phyloP scores from a whole-genome alignment of 257 asterid genomes.

The Solanum dulcamara region DNA sequence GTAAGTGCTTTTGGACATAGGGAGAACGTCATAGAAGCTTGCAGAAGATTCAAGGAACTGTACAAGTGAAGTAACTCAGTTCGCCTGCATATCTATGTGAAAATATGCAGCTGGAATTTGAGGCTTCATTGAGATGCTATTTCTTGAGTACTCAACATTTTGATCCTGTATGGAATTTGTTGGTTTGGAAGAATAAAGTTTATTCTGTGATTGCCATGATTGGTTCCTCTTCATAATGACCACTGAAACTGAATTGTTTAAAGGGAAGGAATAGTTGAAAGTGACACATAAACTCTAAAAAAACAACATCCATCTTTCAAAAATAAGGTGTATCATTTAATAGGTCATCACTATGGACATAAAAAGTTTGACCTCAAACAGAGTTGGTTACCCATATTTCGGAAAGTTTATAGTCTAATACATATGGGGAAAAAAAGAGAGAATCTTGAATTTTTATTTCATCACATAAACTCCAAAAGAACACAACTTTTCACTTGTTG shows the following conservation, averaged over 20 bases:
- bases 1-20: slow-evolving; percentile 92
- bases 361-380: too few relatives aligned
- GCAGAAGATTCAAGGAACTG: slow-evolving; percentile 87
- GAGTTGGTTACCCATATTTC: too few relatives aligned
- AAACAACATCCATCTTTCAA: too few relatives aligned
- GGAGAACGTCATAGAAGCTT: slow-evolving; percentile 84
- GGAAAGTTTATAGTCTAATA: too few relatives aligned
- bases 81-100: neutral
- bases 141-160: neutral
- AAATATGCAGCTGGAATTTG: neutral
- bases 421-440: too few relatives aligned
- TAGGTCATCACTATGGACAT: too few relatives aligned
- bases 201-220: neutral
- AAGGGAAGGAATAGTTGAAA: neutral
- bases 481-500: neutral
- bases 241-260: neutral
- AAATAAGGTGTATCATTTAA: too few relatives aligned
- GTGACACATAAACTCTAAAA: too few relatives aligned
- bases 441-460: too few relatives aligned
- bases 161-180: neutral
- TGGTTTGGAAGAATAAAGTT: neutral
- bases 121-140: neutral
- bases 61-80: slow-evolving; percentile 39
- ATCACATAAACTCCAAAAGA: too few relatives aligned
- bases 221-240: neutral